These are phyloP conservation scores for Fusarium sororula DNA, from an alignment of 2,329 filamentous ascomycete species.

Conservation along the genomic window DNA sequence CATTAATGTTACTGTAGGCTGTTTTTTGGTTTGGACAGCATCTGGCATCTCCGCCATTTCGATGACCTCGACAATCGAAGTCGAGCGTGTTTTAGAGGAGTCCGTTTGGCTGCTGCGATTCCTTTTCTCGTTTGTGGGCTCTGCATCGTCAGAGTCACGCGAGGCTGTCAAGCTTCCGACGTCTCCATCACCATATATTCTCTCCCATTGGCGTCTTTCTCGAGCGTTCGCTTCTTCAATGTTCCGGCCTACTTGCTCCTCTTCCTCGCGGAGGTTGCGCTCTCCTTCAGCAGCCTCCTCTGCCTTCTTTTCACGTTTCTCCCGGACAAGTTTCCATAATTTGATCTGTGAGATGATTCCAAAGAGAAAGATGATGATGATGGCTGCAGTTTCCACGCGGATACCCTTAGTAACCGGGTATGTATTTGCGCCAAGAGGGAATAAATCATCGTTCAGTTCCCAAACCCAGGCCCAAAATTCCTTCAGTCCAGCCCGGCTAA, in stretches of 20 bases:
- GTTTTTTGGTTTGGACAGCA: constrained; percentile 40
- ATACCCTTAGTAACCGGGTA: constrained; percentile 91
- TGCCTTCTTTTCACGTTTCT: constrained; percentile 64
- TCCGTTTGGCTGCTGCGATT: constrained; percentile 47
- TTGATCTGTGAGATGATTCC: constrained; percentile 87
- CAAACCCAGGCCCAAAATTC: constrained; percentile 97
- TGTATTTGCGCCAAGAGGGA: constrained; percentile 77
- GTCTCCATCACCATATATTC: constrained; percentile 72
- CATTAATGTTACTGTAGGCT: constrained; percentile 51
- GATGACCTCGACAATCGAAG: constrained; percentile 56
- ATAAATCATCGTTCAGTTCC: constrained; percentile 80
- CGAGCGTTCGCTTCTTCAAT: constrained; percentile 69
- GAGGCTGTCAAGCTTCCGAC: constrained; percentile 47
- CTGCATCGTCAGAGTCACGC: constrained; percentile 62
- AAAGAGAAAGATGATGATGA: constrained; percentile 76
- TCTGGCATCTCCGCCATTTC: constrained; percentile 64
- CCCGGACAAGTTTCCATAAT: constrained; percentile 83
- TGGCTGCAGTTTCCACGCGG: constrained; percentile 81
- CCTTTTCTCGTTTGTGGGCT: constrained; percentile 58
- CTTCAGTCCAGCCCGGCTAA: constrained; percentile 87
- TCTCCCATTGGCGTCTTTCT: constrained; percentile 79
- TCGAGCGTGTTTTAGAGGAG: constrained; percentile 47
- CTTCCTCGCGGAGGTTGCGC: constrained; percentile 67
- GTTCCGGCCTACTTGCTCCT: constrained; percentile 74
- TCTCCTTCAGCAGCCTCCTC: constrained; percentile 60